Conservation (phyloP, 495 filamentous ascomycete species). For the Hypoxylon crocopeplum region DNA sequence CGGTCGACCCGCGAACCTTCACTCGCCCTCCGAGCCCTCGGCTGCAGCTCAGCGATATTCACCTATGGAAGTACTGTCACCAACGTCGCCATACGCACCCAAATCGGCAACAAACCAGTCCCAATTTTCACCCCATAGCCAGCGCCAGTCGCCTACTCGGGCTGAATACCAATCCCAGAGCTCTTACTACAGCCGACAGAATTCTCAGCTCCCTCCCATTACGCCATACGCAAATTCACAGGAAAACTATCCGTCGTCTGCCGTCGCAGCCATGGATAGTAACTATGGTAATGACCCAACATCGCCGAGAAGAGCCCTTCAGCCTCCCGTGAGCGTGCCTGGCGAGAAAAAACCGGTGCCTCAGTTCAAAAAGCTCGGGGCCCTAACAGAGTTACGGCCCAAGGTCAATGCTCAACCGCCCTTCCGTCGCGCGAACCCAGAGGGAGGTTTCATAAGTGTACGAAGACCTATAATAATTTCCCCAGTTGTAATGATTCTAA, state of each 20-base stretch:
- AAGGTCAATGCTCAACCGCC: conserved; percentile 86
- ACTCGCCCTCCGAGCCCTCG: conserved; percentile 75
- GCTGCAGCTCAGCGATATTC: conserved; percentile 90
- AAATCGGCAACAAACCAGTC: conserved; percentile 46
- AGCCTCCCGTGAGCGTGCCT: conserved; percentile 51
- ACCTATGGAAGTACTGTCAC: conserved; percentile 82
- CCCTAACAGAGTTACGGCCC: conserved; percentile 76
- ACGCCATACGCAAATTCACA: conserved; percentile 68
- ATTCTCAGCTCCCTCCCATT: conserved; percentile 72
- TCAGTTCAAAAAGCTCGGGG: conserved; percentile 80
- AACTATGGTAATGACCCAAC: conserved; percentile 76
- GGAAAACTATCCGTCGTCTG: conserved; percentile 69
- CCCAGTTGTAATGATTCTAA: conserved; percentile 12
- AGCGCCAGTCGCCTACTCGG: conserved; percentile 60
- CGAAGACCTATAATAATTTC: conserved; percentile 43
- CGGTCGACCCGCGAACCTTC: conserved; percentile 55
- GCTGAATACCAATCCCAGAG: conserved; percentile 55
- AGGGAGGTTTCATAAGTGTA: conserved; percentile 98
- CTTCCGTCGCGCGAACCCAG: conserved; percentile 91
- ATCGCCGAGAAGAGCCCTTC: conserved; percentile 67
- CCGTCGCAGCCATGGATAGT: conserved; percentile 71
- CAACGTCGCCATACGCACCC: conserved; percentile 58
- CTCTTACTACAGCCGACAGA: conserved; percentile 58
- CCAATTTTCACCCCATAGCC: conserved; percentile 51
- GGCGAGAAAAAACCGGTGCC: conserved; percentile 78